These are phyloP conservation scores for Verticillium longisporum DNA, from an alignment of 2,329 filamentous ascomycete genomes.

Conservation along the genomic window DNA sequence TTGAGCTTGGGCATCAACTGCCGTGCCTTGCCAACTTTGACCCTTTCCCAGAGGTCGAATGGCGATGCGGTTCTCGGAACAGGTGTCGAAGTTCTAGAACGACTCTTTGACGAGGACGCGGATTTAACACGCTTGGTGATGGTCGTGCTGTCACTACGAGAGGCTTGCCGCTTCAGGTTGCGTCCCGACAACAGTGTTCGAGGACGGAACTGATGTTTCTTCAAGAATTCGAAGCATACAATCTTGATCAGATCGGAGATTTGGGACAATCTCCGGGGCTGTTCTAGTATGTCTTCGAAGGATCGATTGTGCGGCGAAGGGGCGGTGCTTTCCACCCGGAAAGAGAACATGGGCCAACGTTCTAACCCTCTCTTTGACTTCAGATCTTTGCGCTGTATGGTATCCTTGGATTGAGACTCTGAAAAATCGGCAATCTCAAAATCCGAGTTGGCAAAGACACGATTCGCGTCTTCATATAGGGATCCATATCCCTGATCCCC, in stretches of 20 bases:
- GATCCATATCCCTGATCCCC: conserved; percentile 51
- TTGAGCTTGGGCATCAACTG: conserved; percentile 2
- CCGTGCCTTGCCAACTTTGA: conserved; percentile 20
- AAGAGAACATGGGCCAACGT: conserved; percentile 81
- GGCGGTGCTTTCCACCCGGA: conserved; percentile 49
- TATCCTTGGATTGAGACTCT: conserved; percentile 30
- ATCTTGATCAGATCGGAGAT: conserved; percentile 60
- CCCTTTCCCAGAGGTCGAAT: conserved; percentile 30
- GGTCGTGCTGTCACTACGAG: background rate
- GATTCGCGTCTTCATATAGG: conserved; percentile 74
- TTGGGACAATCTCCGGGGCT: conserved; percentile 37
- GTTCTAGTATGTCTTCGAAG: conserved; percentile 30
- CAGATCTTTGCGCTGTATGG: conserved; percentile 41
- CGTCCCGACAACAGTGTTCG: conserved; percentile 16
- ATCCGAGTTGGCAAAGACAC: conserved; percentile 64
- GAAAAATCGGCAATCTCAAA: conserved; percentile 59
- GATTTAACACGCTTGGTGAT: background rate
- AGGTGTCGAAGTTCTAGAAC: conserved; percentile 5
- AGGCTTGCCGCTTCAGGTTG: background rate
- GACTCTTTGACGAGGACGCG: background rate
- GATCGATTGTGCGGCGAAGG: background rate
- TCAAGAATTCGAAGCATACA: conserved; percentile 68
- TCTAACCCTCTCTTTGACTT: conserved; percentile 61
- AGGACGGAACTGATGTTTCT: conserved; percentile 62
- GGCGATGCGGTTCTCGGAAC: conserved; percentile 15